A percentile compares a stretch with the other conserved stretches of the same genome.
Evolutionary conservation across 768 basidiomycete genomes (phyloP).

Genomic region (Podaxis sp.): DNA sequence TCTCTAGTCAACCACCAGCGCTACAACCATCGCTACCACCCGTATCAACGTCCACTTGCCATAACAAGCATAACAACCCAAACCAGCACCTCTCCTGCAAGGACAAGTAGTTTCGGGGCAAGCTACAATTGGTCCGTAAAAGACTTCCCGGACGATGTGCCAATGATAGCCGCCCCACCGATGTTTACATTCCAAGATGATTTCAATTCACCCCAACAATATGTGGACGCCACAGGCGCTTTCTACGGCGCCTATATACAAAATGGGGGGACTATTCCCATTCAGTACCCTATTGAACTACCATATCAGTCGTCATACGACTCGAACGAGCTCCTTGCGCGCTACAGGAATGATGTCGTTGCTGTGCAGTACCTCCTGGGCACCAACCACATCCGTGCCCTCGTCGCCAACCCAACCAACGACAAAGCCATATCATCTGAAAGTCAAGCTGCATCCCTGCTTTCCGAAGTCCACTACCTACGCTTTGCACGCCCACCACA

Average conservation of each 20-base stretch:
- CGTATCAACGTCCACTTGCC: conserved; percentile 6
- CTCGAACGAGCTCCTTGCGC: conserved; percentile 25
- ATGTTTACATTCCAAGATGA: background rate
- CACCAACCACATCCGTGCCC: conserved; percentile 32
- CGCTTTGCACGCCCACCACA: background rate
- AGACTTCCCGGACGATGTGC: background rate
- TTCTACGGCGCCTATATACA: background rate
- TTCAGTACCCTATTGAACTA: conserved; percentile 5
- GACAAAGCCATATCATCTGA: background rate
- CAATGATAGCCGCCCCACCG: background rate
- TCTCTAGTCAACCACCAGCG: conserved; percentile 21
- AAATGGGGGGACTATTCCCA: background rate
- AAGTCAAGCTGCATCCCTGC: conserved; percentile 8
- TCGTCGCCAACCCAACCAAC: conserved; percentile 20
- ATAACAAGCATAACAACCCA: background rate
- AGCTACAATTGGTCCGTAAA: background rate
- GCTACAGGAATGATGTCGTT: conserved; percentile 62
- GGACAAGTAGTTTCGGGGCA: background rate
- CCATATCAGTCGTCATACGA: conserved; percentile 1
- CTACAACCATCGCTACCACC: conserved; percentile 24
- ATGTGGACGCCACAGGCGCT: background rate
- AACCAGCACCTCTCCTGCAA: background rate
- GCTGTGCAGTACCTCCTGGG: conserved; percentile 68
- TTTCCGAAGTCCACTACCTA: conserved; percentile 1
- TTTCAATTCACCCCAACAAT: background rate